Percentiles rank a stretch among this genome's conserved stretches.
Evolutionary conservation across 2,329 filamentous ascomycete species (phyloP).

Genomic region (Xylariomycetidae sp.): DNA sequence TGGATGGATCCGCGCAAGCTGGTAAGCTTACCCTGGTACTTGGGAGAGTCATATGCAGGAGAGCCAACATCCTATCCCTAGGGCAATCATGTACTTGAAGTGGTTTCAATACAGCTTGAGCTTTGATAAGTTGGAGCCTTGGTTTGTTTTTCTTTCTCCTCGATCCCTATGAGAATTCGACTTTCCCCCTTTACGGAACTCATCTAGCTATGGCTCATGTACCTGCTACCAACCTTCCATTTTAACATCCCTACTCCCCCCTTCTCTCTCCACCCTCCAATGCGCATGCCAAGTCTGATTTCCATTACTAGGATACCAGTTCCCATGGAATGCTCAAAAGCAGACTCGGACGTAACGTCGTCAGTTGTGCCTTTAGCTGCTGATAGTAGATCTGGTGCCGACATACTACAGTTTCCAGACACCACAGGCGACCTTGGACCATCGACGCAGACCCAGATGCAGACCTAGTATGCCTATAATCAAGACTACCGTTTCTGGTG

Average conservation of each 20-base stretch:
- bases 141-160: too few relatives aligned
- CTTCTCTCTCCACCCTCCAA: neutral
- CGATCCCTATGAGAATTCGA: too few relatives aligned
- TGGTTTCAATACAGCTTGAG: too few relatives aligned
- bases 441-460: neutral
- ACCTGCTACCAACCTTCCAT: too few relatives aligned
- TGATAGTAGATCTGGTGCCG: neutral
- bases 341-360: neutral
- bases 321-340: too few relatives aligned
- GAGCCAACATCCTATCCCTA: too few relatives aligned
- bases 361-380: neutral
- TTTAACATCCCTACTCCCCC: neutral
- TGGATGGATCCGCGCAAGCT: too few relatives aligned
- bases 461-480: constrained; percentile 2
- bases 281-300: neutral
- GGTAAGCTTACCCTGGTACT: too few relatives aligned
- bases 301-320: neutral
- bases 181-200: neutral
- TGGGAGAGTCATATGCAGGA: too few relatives aligned
- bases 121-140: too few relatives aligned
- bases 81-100: too few relatives aligned
- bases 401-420: neutral
- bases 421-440: neutral
- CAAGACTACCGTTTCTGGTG: constrained; percentile 15
- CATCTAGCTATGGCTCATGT: too few relatives aligned